phyloP scores from a whole-genome alignment of 176 grass and related monocot species.

The Zoysia japonica region DNA sequence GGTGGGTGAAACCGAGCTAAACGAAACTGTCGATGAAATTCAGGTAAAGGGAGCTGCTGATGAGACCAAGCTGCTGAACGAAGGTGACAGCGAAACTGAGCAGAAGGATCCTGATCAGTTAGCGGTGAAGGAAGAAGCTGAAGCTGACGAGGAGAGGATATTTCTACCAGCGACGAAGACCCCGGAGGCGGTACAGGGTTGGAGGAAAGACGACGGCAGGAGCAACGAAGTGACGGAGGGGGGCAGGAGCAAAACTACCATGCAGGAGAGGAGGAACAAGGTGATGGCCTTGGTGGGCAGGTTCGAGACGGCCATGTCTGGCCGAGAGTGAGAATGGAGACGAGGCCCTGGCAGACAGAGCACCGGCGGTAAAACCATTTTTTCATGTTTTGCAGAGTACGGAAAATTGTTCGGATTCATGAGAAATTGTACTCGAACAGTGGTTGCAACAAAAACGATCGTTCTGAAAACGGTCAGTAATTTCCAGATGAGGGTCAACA shows the following conservation, averaged over 20 bases:
- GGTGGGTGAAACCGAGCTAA: not conserved
- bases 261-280: constrained; percentile 53
- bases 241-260: constrained; percentile 34
- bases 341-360: not conserved
- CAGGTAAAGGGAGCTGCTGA: too few relatives aligned
- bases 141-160: constrained; percentile 35
- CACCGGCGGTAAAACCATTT: not conserved
- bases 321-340: constrained; percentile 14
- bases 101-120: constrained; percentile 3
- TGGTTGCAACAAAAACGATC: not conserved
- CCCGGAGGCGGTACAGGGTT: not conserved
- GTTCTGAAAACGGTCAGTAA: not conserved
- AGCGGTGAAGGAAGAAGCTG: not conserved
- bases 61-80: too few relatives aligned
- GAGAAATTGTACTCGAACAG: constrained; percentile 8
- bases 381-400: not conserved
- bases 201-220: constrained; percentile 37
- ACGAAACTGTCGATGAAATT: too few relatives aligned
- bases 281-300: constrained; percentile 64
- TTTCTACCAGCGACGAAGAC: not conserved
- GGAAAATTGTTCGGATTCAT: not conserved
- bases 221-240: constrained; percentile 55
- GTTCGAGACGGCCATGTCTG: constrained; percentile 64
- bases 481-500: not conserved
- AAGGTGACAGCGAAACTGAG: not conserved